phyloP scores from a whole-genome alignment of 2,329 filamentous ascomycete species.

The Ilyonectria robusta region DNA sequence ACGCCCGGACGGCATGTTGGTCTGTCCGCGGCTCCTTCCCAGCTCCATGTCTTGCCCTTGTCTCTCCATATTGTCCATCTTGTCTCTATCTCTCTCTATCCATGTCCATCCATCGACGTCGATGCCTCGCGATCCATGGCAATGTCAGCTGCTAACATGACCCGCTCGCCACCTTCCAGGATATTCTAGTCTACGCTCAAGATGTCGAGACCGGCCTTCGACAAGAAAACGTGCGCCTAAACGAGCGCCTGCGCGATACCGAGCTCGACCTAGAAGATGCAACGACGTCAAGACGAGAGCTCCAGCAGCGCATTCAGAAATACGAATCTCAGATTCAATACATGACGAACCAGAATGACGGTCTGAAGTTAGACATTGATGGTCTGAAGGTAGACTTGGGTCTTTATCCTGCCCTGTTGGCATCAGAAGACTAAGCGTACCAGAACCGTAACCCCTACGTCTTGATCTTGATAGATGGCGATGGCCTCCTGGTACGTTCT shows the following conservation, averaged over 20 bases:
- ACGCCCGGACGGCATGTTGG: background rate
- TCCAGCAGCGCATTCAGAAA: slow-evolving; percentile 64
- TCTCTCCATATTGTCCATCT: background rate
- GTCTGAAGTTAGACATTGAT: slow-evolving; percentile 61
- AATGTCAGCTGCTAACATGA: slow-evolving; percentile 19
- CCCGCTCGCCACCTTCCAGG: slow-evolving; percentile 38
- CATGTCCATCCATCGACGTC: background rate
- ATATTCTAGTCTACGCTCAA: slow-evolving; percentile 54
- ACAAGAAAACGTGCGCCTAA: slow-evolving; percentile 61
- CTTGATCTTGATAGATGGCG: slow-evolving; percentile 73
- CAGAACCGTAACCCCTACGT: slow-evolving; percentile 72
- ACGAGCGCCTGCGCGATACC: slow-evolving; percentile 58
- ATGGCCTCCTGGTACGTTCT: slow-evolving; percentile 69
- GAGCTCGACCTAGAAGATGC: slow-evolving; percentile 67
- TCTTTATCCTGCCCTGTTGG: background rate
- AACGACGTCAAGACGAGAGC: slow-evolving; percentile 62
- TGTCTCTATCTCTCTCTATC: background rate
- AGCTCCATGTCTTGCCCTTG: background rate
- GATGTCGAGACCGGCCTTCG: slow-evolving; percentile 59
- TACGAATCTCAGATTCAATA: slow-evolving; percentile 54
- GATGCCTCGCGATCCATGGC: background rate
- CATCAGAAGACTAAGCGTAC: slow-evolving; percentile 33
- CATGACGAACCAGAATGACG: slow-evolving; percentile 56
- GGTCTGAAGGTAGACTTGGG: slow-evolving; percentile 60
- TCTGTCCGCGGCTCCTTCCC: background rate